Base-by-base conservation (phyloP, 805 yeast genomes). In the Candida vaughaniae region DNA sequence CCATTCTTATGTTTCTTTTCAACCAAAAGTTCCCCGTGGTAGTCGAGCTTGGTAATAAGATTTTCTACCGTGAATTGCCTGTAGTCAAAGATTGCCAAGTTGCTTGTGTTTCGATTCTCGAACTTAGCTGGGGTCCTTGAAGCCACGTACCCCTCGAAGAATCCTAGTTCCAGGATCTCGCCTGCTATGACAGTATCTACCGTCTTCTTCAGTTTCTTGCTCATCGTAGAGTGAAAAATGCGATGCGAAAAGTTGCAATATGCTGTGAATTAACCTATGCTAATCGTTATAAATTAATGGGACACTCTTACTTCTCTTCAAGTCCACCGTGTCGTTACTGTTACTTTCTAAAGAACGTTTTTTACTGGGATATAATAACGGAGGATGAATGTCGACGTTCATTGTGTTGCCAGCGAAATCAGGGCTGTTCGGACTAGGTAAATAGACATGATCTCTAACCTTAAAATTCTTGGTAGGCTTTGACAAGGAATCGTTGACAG, bases 1-100 rank as follows among this genome's bases (percentile, higher is more conserved):
- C 90, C 90, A 32, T 80, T 39, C 29, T 66, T 57, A 10, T 57
- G 54, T 48, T 77, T 76, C 44, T 69, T 69, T 50, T 84, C 91
- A 12, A 83, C 78, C 45, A 80, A 77, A 25, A 83, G 51, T 2
- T 42, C 46, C 1, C 48, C 58, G 7, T 64, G 54, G 30, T 61
- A 62, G 3, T 55, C 44, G 23, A 80, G 56, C 3, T 66, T 61
- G 2, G 58, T 52, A 4, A 43, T 63, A 6, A 80, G 53, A 1
- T 53, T 49, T 2, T 57, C 59, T 5, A 69, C 51, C 7, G 51
- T 48, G 41, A 78, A 66, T 4, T 49, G 16, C 14, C 30, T 19
- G 25, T 35, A 28, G 28, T 48, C 47, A 4, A 64, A 28, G 25
- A 16, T 67, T 58, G 23, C 73, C 40, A 1, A 56, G 67, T 3